Conservation (phyloP, 2,329 filamentous ascomycete genomes). For the Dactylonectria estremocensis region DNA sequence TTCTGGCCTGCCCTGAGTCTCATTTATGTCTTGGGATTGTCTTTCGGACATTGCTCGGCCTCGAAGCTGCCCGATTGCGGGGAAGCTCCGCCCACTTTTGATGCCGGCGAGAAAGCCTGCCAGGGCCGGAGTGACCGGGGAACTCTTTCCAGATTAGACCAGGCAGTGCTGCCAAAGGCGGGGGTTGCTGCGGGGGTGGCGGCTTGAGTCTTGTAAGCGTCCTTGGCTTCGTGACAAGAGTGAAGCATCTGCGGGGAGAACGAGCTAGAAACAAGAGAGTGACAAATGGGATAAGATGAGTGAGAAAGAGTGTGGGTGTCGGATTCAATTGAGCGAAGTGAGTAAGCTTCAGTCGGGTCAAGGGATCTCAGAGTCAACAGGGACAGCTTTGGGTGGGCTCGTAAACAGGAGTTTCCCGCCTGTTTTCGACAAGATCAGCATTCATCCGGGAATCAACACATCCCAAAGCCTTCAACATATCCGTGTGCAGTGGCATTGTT, state of each 20-base stretch:
- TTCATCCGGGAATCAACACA: not conserved
- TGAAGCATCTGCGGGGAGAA: not conserved
- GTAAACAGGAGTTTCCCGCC: not conserved
- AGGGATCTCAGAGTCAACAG: not conserved
- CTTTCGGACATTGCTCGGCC: constrained; percentile 33
- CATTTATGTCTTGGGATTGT: constrained; percentile 20
- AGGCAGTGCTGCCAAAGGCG: constrained; percentile 13
- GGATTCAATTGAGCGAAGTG: too few species aligned
- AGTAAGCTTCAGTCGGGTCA: not conserved
- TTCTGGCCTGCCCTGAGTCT: constrained; percentile 7
- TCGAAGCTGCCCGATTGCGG: constrained; percentile 19
- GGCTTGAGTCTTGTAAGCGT: not conserved
- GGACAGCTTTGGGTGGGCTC: not conserved
- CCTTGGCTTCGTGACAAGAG: too few species aligned
- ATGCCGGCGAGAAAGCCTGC: constrained; percentile 30
- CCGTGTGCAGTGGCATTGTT: not conserved
- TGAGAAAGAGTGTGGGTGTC: too few species aligned
- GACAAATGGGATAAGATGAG: not conserved
- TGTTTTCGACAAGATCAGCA: not conserved
- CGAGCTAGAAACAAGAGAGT: not conserved
- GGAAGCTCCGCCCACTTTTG: constrained; percentile 9
- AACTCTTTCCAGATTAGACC: constrained; percentile 31
- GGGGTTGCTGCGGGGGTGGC: constrained; percentile 20
- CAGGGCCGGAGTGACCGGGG: constrained; percentile 9
- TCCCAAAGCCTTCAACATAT: not conserved